phyloP scores from a whole-genome alignment of 805 yeast genomes.

The Wickerhamiella australiensis region DNA sequence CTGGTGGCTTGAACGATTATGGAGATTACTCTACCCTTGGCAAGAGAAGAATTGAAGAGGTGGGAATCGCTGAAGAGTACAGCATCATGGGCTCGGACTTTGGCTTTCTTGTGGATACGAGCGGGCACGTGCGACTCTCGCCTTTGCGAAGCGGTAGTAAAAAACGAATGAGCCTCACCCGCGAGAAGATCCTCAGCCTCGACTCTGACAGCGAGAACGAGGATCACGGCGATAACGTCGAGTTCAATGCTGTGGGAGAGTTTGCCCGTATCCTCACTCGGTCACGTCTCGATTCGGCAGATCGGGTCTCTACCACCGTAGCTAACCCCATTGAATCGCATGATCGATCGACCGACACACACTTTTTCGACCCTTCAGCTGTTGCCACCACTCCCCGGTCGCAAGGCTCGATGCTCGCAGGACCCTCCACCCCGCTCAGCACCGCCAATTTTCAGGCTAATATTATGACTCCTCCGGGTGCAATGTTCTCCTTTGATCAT shows the following conservation, averaged over 20 bases:
- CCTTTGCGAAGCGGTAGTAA: neutral
- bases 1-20: too few relatives aligned
- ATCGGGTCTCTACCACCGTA: neutral
- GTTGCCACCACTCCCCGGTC: neutral
- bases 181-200: conserved; percentile 9
- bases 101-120: conserved; percentile 10
- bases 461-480: conserved; percentile 22
- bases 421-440: conserved; percentile 10
- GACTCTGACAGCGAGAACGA: conserved; percentile 15
- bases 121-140: conserved; percentile 11
- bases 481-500: conserved; percentile 19
- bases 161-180: neutral
- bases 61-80: conserved; percentile 9
- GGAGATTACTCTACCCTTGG: neutral
- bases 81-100: conserved; percentile 12
- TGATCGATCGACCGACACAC: neutral
- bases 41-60: neutral
- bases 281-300: conserved; percentile 13
- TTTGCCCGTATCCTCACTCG: conserved; percentile 22
- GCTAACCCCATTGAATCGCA: neutral
- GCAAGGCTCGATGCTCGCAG: conserved; percentile 10
- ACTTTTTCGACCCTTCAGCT: neutral
- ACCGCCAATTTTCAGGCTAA: conserved; percentile 11
- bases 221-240: neutral
- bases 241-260: conserved; percentile 20